A percentile compares a stretch with the other conserved stretches of the same genome.
phyloP scores from a whole-genome alignment of 768 basidiomycete genomes.

The Mycena sanguinolenta region DNA sequence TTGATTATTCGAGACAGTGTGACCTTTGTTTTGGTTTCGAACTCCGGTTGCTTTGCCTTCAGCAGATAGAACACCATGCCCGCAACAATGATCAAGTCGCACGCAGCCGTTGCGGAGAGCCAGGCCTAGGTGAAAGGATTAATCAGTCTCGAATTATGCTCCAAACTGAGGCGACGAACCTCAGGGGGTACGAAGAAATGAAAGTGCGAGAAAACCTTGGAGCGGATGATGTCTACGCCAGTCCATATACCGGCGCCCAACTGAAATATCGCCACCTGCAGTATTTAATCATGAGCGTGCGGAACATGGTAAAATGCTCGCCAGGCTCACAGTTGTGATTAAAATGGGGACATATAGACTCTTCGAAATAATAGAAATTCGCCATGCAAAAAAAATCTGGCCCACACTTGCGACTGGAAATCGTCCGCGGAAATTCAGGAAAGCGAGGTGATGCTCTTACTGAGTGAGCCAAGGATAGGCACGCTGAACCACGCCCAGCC shows the following conservation, averaged over 20 bases:
- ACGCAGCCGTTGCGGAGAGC: constrained; percentile 1
- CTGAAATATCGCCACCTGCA: constrained; percentile 3
- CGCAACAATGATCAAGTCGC: constrained; percentile 11
- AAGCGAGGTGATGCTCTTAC: too few species aligned
- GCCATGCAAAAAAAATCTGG: too few species aligned
- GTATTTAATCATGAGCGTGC: too few species aligned
- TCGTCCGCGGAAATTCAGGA: too few species aligned
- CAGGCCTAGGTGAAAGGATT: not conserved
- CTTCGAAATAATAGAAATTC: too few species aligned
- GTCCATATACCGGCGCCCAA: constrained; percentile 3
- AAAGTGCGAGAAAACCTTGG: not conserved
- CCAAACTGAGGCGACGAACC: not conserved
- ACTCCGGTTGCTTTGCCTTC: not conserved
- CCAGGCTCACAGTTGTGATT: too few species aligned
- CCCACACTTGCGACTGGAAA: too few species aligned
- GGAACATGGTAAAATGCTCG: too few species aligned
- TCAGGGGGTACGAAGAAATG: not conserved
- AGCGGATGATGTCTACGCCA: not conserved
- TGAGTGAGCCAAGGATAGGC: too few species aligned
- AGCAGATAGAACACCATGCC: not conserved
- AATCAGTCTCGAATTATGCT: not conserved
- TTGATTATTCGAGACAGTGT: constrained; percentile 1
- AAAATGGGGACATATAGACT: too few species aligned
- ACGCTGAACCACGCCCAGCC: too few species aligned
- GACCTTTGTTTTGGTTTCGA: not conserved